Evolutionary conservation across 805 yeast species (phyloP).

Genomic region (Zygosaccharomyces kombuchaensis): DNA sequence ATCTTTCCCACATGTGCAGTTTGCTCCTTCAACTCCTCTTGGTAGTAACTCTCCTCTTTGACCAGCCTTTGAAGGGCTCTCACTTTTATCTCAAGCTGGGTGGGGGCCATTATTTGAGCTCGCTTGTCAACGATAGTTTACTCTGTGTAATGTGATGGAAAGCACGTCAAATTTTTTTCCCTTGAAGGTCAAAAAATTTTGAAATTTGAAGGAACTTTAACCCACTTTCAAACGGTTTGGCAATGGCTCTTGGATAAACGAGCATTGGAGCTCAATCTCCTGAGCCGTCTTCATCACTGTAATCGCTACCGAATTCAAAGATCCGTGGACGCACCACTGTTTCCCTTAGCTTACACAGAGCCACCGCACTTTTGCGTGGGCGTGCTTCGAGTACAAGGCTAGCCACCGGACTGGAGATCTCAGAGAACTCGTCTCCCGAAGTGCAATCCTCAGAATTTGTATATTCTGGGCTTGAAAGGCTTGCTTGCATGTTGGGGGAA

Average conservation of each 20-base stretch:
- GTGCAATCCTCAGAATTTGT: constrained; percentile 21
- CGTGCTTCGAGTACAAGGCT: neutral
- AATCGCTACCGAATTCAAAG: constrained; percentile 6
- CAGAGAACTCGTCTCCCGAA: constrained; percentile 27
- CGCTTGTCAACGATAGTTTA: neutral
- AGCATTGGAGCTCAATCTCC: neutral
- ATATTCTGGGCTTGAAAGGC: constrained; percentile 28
- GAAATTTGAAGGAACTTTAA: neutral
- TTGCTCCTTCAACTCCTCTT: constrained; percentile 55
- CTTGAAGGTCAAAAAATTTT: neutral
- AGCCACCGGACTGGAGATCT: constrained; percentile 15
- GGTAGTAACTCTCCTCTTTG: constrained; percentile 62
- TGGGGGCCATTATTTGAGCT: constrained; percentile 52
- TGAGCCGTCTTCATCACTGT: constrained; percentile 7
- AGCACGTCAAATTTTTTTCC: neutral
- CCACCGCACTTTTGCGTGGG: neutral
- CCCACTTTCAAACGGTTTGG: neutral
- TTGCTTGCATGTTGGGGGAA: constrained; percentile 11
- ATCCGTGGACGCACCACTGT: constrained; percentile 4
- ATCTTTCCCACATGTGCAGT: constrained; percentile 44
- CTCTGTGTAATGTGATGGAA: neutral
- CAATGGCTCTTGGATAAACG: neutral
- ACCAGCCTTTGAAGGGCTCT: constrained; percentile 64
- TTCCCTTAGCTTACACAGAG: constrained; percentile 3
- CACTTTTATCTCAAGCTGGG: constrained; percentile 64